Conservation (phyloP, 169 alveolate genomes). For the Cryptosporidium meleagridis region DNA sequence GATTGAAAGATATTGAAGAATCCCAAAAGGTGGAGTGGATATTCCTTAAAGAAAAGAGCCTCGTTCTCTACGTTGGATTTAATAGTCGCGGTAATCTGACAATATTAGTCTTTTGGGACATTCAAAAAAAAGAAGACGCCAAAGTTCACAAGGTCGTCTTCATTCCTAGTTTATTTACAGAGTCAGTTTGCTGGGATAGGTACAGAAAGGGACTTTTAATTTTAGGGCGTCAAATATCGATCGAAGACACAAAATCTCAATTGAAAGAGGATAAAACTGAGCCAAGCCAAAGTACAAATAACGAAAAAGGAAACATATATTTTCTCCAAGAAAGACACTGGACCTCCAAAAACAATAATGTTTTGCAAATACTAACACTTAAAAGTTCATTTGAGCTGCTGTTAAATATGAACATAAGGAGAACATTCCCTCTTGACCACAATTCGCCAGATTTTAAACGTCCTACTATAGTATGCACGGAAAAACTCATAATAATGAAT, state of each 20-base stretch:
- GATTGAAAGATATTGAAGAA: constrained; percentile 12
- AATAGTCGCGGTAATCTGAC: neutral
- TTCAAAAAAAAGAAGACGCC: constrained; percentile 10
- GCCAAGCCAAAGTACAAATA: neutral
- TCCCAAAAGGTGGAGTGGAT: constrained; percentile 30
- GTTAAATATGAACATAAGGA: neutral
- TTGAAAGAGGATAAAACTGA: neutral
- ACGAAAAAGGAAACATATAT: neutral
- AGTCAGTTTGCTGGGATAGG: constrained; percentile 16
- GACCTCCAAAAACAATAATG: neutral
- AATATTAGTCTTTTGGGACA: constrained; percentile 19
- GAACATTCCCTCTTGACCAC: neutral
- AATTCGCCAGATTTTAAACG: constrained; percentile 5
- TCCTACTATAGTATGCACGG: neutral
- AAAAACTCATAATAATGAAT: constrained; percentile 4
- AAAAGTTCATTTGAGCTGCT: constrained; percentile 12
- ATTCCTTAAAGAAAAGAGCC: neutral
- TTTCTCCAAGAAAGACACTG: neutral
- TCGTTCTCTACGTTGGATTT: constrained; percentile 18
- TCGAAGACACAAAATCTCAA: neutral
- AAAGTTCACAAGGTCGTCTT: constrained; percentile 6
- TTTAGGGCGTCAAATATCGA: neutral
- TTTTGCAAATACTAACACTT: constrained; percentile 19
- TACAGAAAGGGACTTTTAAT: constrained; percentile 32
- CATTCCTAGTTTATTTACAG: neutral